phyloP scores from a whole-genome alignment of 208 protist species.

The Acanthamoeba rhysodes region DNA sequence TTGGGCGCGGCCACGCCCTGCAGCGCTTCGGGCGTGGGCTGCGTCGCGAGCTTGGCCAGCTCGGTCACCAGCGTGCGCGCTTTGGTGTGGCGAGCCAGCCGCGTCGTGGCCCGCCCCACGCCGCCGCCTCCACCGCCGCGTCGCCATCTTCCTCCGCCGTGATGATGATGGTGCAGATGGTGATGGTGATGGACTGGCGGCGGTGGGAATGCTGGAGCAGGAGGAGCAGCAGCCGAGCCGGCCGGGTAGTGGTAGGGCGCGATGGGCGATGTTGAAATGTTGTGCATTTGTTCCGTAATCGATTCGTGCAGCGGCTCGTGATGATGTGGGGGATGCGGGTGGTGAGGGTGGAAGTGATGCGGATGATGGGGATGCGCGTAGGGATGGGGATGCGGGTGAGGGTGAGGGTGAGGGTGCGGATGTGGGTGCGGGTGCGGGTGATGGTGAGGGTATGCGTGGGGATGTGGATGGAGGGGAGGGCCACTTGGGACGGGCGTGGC shows the following conservation, averaged over 20 bases:
- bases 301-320: background rate
- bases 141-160: background rate
- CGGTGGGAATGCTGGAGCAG: background rate
- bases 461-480: background rate
- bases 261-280: background rate
- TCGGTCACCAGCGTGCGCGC: conserved; percentile 48
- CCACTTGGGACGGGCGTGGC: background rate
- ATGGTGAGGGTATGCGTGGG: too few relatives aligned
- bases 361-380: background rate
- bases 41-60: conserved; percentile 36
- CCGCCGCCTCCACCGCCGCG: background rate
- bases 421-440: too few relatives aligned
- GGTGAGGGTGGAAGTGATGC: background rate
- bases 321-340: background rate
- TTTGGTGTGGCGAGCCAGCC: conserved; percentile 38
- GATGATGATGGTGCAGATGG: background rate
- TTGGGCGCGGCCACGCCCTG: conserved; percentile 20
- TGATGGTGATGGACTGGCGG: background rate
- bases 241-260: background rate
- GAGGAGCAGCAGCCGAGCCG: background rate
- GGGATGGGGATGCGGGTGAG: background rate
- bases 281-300: background rate
- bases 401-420: background rate
- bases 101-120: background rate
- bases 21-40: conserved; percentile 16